Conservation (phyloP, 1,139 yeast genomes). For the Geotrichum citri-aurantii region DNA sequence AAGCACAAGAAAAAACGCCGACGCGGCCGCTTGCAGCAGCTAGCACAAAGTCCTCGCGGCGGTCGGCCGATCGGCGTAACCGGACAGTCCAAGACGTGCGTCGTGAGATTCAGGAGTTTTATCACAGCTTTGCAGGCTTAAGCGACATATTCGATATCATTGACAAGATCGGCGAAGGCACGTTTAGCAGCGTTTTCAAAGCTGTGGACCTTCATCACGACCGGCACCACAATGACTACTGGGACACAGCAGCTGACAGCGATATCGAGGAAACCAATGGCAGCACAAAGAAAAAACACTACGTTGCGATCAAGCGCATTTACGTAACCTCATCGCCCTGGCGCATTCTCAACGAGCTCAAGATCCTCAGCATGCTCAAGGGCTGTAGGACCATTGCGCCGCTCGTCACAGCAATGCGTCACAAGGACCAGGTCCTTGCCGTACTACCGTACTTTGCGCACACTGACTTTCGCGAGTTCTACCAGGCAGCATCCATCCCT, state of each 20-base stretch:
- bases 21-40: background rate
- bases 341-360: constrained; percentile 81
- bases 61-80: background rate
- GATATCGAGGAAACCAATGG: background rate
- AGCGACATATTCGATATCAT: constrained; percentile 56
- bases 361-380: constrained; percentile 58
- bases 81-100: background rate
- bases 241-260: constrained; percentile 20
- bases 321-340: constrained; percentile 94
- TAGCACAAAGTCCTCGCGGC: background rate
- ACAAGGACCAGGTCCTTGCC: constrained; percentile 87
- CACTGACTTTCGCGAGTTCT: constrained; percentile 79
- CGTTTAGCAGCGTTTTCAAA: constrained; percentile 84
- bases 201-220: constrained; percentile 58
- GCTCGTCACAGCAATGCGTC: constrained; percentile 75
- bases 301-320: constrained; percentile 87
- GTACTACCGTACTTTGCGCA: constrained; percentile 89
- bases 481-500: constrained; percentile 66
- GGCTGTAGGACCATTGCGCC: constrained; percentile 82
- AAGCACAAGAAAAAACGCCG: background rate
- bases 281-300: constrained; percentile 37
- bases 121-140: constrained; percentile 58
- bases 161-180: constrained; percentile 93
- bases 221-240: constrained; percentile 27
- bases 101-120: constrained; percentile 57